Evolutionary conservation across 2,329 filamentous ascomycete genomes (phyloP), one percentile per base, ranked within the genome.

Genomic region (Tothia fuscella): DNA sequence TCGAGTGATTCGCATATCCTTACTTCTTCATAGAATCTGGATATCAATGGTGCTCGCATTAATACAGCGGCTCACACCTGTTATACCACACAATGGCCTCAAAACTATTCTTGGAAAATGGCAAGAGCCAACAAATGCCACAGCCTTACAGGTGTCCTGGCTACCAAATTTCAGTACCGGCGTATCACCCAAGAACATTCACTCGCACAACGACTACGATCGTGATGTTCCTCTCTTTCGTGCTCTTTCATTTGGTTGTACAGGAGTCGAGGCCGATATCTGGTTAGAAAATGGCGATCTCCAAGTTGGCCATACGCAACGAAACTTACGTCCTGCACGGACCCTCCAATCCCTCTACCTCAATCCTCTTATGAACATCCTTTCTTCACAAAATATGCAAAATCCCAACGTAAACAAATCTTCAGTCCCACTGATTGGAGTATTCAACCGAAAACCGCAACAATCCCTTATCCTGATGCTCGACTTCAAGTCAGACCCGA

Each of bases 151-250:
- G 14, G 53, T 51, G 22, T 44, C 51, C 13, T 63, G 60, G 52
- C 53, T 52, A 19, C 56, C 61, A 6, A 56, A 61, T 42, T 56
- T 63, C 47, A 61, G 57, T 28, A 51, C 57, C 37, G 56, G 58
- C 38, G 56, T 63, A 14, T 47, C 56, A 1, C 57, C 60, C 0
- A 59, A 60, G 38, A 49, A 48, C 21, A 55, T 51, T 38, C 62
- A 65, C 47, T 65, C 62, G 1, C 63, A 66, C 49, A 65, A 66
- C 41, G 61, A 65, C 42, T 65, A 66, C 53, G 62, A 57, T 56
- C 57, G 62, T 9, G 47, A 49, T 13, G 53, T 64, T 1, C 63
- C 62, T 4, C 50, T 66, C 17, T 63, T 59, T 39, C 48, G 52
- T 16, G 63, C 63, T 3, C 49, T 66, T 1, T 54, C 54, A 4